These are phyloP conservation scores for Neopestalotiopsis sp. DNA, from an alignment of 2,329 filamentous ascomycete species.

Conservation along the genomic window DNA sequence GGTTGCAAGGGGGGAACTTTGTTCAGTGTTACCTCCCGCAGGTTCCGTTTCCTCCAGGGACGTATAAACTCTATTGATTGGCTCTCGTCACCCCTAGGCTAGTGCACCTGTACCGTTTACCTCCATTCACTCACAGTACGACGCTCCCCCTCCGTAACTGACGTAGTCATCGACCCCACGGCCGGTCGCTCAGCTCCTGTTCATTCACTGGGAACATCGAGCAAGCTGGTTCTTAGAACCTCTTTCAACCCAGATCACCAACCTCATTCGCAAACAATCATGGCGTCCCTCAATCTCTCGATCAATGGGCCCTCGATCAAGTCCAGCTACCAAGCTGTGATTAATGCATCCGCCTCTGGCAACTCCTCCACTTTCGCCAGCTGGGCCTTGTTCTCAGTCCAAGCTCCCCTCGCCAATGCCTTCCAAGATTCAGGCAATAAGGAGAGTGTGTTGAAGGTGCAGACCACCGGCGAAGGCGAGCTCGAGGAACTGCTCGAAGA, in stretches of 20 bases:
- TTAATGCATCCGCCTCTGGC: slow-evolving; percentile 56
- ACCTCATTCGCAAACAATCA: slow-evolving; percentile 41
- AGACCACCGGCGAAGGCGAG: slow-evolving; percentile 92
- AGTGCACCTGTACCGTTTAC: not conserved
- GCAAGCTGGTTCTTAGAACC: not conserved
- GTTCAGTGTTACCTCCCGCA: not conserved
- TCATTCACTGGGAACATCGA: slow-evolving; percentile 1
- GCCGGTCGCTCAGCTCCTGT: not conserved
- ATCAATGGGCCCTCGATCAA: slow-evolving; percentile 83
- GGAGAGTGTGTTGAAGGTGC: slow-evolving; percentile 94
- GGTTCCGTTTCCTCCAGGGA: not conserved
- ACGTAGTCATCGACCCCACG: slow-evolving; percentile 1
- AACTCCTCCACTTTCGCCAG: slow-evolving; percentile 83
- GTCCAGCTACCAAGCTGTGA: slow-evolving; percentile 72
- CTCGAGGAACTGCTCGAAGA: slow-evolving; percentile 89
- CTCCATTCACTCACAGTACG: not conserved
- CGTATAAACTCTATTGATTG: not conserved
- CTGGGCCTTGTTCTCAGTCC: slow-evolving; percentile 94
- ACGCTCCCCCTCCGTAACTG: not conserved
- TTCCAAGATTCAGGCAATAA: slow-evolving; percentile 88
- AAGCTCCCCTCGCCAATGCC: slow-evolving; percentile 88
- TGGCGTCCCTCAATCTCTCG: slow-evolving; percentile 83
- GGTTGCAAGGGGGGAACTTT: not conserved
- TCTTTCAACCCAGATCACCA: slow-evolving; percentile 2
- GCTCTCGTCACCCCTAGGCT: not conserved